Conservation (phyloP, 306 rosid genomes). For the Lathyrus sativus region DNA sequence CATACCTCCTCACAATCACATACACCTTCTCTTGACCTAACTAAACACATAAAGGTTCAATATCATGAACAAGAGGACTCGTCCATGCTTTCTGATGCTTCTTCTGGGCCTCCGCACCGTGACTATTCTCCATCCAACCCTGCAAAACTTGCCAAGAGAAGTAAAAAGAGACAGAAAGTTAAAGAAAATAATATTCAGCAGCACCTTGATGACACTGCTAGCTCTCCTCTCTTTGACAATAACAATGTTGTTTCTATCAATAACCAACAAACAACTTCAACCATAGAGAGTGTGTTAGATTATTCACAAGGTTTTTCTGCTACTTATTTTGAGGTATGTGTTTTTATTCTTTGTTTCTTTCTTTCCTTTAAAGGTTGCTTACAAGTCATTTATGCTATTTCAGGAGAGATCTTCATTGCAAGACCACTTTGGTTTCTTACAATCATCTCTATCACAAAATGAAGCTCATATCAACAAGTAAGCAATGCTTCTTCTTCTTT, state of each 20-base stretch:
- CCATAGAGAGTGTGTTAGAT: constrained; percentile 58
- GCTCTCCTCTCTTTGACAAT: constrained; percentile 66
- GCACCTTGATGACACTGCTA: constrained; percentile 84
- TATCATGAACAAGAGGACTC: constrained; percentile 67
- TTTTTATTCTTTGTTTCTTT: background rate
- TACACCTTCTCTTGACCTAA: background rate
- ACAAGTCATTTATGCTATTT: constrained; percentile 3
- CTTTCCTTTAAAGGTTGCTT: background rate
- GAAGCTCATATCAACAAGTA: constrained; percentile 63
- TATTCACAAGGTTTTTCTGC: constrained; percentile 87
- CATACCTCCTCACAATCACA: constrained; percentile 22
- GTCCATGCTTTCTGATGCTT: constrained; percentile 98
- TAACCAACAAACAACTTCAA: constrained; percentile 57
- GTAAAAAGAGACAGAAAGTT: constrained; percentile 60
- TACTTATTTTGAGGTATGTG: constrained; percentile 72
- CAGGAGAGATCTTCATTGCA: constrained; percentile 71
- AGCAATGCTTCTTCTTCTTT: constrained; percentile 20
- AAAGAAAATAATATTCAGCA: constrained; percentile 34
- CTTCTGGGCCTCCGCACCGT: constrained; percentile 88
- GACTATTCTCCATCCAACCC: constrained; percentile 43
- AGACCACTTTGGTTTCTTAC: constrained; percentile 57
- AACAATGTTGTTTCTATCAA: constrained; percentile 45
- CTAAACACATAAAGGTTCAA: constrained; percentile 8
- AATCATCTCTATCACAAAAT: constrained; percentile 61
- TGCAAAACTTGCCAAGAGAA: constrained; percentile 38